Conservation (phyloP, 2,329 filamentous ascomycete genomes). For the Catunica adiposa region DNA sequence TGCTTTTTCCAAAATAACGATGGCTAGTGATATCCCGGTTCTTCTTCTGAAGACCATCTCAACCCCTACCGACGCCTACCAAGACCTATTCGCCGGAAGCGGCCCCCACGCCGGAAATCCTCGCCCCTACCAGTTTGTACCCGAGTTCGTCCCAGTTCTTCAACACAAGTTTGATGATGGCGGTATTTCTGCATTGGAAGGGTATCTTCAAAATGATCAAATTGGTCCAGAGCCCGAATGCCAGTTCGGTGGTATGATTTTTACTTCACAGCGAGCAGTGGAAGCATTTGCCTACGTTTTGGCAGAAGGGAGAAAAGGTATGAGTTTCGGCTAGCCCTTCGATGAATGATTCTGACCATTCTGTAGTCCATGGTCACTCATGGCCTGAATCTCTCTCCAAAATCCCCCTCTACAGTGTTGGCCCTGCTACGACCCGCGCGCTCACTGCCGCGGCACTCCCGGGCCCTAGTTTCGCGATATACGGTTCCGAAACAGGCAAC, state of each 20-base stretch:
- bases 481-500: slow-evolving; percentile 70
- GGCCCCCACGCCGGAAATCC: slow-evolving; percentile 18
- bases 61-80: slow-evolving; percentile 52
- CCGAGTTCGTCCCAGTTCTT: slow-evolving; percentile 60
- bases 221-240: slow-evolving; percentile 22
- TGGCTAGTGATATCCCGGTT: slow-evolving; percentile 31
- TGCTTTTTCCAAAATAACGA: background rate
- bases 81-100: slow-evolving; percentile 42
- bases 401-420: slow-evolving; percentile 58
- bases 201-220: slow-evolving; percentile 28
- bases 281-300: slow-evolving; percentile 57
- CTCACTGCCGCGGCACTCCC: slow-evolving; percentile 25
- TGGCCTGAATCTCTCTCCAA: slow-evolving; percentile 21
- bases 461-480: slow-evolving; percentile 37
- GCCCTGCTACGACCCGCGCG: slow-evolving; percentile 63
- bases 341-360: background rate
- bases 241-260: slow-evolving; percentile 62
- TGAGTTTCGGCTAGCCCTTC: background rate
- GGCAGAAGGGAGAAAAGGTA: slow-evolving; percentile 14
- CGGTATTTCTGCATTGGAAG: slow-evolving; percentile 37
- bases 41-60: slow-evolving; percentile 68
- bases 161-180: slow-evolving; percentile 50
- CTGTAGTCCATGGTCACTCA: slow-evolving; percentile 6
- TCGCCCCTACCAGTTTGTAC: slow-evolving; percentile 31
- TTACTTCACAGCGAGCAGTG: slow-evolving; percentile 70